Percentiles rank a stretch among this genome's conserved stretches.
phyloP scores from a whole-genome alignment of 495 filamentous ascomycete species.

The Mytilinidion resinicola region DNA sequence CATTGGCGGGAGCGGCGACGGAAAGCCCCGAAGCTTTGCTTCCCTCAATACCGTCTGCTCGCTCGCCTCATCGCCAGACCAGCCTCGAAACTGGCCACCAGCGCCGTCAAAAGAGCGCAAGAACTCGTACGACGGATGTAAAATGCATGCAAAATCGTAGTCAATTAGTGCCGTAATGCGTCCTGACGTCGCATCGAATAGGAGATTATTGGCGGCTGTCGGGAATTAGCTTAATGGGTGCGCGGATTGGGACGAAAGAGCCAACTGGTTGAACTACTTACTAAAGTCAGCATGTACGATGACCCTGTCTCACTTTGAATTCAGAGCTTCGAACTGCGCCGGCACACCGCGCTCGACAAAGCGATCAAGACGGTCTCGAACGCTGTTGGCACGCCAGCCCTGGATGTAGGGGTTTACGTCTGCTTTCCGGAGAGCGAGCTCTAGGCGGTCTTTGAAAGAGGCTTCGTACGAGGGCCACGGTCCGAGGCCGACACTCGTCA shows the following conservation, averaged over 20 bases:
- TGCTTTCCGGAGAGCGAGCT: conserved; percentile 5
- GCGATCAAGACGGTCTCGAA: conserved; percentile 29
- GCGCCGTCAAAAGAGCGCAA: conserved; percentile 29
- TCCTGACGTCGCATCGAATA: conserved; percentile 26
- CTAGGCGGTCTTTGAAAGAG: conserved; percentile 21
- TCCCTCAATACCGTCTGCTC: conserved; percentile 21
- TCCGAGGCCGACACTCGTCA: conserved; percentile 26
- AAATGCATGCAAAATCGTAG: conserved; percentile 29
- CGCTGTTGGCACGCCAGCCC: conserved; percentile 28
- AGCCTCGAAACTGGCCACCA: conserved; percentile 23
- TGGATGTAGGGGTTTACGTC: conserved; percentile 27
- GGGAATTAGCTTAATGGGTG: conserved; percentile 4
- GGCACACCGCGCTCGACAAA: conserved; percentile 30
- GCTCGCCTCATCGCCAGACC: conserved; percentile 23
- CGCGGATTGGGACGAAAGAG: background rate
- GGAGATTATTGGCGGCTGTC: conserved; percentile 23
- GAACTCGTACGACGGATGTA: conserved; percentile 33
- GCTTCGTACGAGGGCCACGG: conserved; percentile 26
- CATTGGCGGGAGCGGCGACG: conserved; percentile 24
- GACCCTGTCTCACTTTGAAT: background rate
- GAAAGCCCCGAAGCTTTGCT: conserved; percentile 32
- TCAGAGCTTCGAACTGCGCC: conserved; percentile 25
- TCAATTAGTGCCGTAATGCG: conserved; percentile 32
- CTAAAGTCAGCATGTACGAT: conserved; percentile 8
- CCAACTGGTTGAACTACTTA: conserved; percentile 5